phyloP scores from a whole-genome alignment of 2,329 filamentous ascomycete genomes.

The Aaosphaeria arxii region DNA sequence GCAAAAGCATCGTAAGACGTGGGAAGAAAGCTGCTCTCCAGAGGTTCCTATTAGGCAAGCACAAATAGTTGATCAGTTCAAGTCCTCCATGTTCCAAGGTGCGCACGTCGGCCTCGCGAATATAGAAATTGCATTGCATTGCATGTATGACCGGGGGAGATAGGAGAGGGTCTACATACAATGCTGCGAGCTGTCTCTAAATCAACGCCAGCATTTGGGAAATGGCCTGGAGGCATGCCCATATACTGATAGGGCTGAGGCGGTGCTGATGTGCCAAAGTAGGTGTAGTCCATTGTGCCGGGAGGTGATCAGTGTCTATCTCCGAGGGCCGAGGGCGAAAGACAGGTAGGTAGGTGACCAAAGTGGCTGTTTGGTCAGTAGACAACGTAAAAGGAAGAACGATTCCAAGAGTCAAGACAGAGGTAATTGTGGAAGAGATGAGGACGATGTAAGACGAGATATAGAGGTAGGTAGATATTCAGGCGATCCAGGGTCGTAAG shows the following conservation, averaged over 20 bases:
- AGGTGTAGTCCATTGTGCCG: conserved; percentile 55
- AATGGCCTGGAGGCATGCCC: conserved; percentile 41
- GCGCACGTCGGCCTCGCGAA: not conserved
- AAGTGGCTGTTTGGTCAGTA: not conserved
- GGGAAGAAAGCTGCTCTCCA: conserved; percentile 36
- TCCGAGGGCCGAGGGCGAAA: not conserved
- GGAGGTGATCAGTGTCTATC: not conserved
- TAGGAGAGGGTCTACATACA: conserved; percentile 15
- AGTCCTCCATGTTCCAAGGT: not conserved
- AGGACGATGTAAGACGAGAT: not conserved
- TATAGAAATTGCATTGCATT: not conserved
- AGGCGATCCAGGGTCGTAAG: not conserved
- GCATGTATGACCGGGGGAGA: not conserved
- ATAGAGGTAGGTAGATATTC: not conserved
- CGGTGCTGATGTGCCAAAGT: conserved; percentile 41
- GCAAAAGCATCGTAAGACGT: conserved; percentile 26
- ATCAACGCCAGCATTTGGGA: conserved; percentile 30
- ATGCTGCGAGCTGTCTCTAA: conserved; percentile 35
- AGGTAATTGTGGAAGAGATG: no score
- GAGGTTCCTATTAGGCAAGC: conserved; percentile 1
- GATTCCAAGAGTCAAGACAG: not conserved
- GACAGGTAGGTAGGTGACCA: not conserved
- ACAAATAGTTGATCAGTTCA: conserved; percentile 18
- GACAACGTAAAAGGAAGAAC: not conserved
- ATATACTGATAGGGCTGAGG: conserved; percentile 50